Conservation (phyloP, 2,329 filamentous ascomycete genomes). For the Fusarium neocosmosporiellum region DNA sequence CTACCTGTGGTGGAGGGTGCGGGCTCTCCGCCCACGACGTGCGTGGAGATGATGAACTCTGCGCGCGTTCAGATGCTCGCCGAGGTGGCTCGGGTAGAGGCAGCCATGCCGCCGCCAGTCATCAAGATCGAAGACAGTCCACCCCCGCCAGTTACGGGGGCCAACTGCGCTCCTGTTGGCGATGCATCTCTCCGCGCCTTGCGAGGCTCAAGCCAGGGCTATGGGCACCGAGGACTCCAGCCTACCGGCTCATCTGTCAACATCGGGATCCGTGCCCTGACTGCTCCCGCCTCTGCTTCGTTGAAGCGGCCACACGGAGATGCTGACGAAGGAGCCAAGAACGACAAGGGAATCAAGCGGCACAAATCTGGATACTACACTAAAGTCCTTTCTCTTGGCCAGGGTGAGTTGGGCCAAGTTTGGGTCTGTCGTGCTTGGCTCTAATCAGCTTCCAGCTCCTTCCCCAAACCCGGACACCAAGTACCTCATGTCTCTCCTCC, state of each 20-base stretch:
- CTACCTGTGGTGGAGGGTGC: not conserved
- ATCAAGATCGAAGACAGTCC: constrained; percentile 18
- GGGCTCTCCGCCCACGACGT: constrained; percentile 1
- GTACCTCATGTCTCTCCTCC: constrained; percentile 33
- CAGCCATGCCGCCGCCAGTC: not conserved
- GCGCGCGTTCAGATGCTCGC: constrained; percentile 42
- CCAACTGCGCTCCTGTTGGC: constrained; percentile 32
- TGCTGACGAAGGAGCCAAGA: not conserved
- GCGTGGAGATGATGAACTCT: constrained; percentile 41
- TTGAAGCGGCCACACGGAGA: constrained; percentile 18
- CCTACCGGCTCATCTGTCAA: not conserved
- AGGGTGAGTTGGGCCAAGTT: constrained; percentile 15
- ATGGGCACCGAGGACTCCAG: not conserved
- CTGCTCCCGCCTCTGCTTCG: not conserved
- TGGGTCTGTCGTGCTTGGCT: not conserved
- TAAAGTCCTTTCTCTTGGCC: constrained; percentile 29
- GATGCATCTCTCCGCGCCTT: constrained; percentile 23
- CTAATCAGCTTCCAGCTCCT: constrained; percentile 24
- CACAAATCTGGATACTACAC: constrained; percentile 6
- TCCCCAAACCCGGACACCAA: constrained; percentile 19
- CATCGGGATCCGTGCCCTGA: not conserved
- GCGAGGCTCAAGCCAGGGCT: not conserved
- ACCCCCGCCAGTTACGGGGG: constrained; percentile 18
- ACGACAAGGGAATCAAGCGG: constrained; percentile 5
- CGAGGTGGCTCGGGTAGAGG: constrained; percentile 22